Conservation (phyloP, 306 rosid species). For the Canavalia ensiformis region DNA sequence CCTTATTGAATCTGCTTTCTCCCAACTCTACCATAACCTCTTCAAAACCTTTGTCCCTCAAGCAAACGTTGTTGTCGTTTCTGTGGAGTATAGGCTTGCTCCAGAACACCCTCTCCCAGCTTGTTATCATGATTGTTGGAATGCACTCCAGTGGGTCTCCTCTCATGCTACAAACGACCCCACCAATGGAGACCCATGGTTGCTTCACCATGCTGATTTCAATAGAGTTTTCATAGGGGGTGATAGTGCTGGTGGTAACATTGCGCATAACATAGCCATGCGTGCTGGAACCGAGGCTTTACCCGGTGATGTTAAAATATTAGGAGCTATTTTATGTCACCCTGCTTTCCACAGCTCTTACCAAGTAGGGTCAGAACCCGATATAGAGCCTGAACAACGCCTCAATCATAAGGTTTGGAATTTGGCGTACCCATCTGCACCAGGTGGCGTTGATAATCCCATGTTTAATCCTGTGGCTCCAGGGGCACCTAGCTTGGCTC, state of each 20-base stretch:
- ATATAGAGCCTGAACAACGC: constrained; percentile 1
- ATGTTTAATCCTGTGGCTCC: constrained; percentile 46
- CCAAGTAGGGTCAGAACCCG: constrained; percentile 47
- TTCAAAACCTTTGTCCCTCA: constrained; percentile 48
- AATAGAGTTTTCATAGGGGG: constrained; percentile 59
- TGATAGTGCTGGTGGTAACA: constrained; percentile 70
- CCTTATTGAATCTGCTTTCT: constrained; percentile 59
- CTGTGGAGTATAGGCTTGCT: constrained; percentile 65
- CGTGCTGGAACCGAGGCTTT: constrained; percentile 56
- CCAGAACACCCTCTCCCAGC: constrained; percentile 60
- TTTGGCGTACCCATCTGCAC: constrained; percentile 50
- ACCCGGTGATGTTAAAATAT: constrained; percentile 44
- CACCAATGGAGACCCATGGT: constrained; percentile 58
- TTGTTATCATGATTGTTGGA: constrained; percentile 60
- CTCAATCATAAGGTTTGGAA: constrained; percentile 38
- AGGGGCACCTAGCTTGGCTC: constrained; percentile 55
- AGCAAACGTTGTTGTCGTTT: constrained; percentile 51
- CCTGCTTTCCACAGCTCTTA: constrained; percentile 58
- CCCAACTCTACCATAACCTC: constrained; percentile 43
- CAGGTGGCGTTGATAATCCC: constrained; percentile 56
- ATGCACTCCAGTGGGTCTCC: constrained; percentile 58
- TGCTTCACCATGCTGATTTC: constrained; percentile 49
- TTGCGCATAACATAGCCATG: constrained; percentile 60
- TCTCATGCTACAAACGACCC: not conserved
- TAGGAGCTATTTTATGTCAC: constrained; percentile 53